Conservation (phyloP, 768 basidiomycete genomes). For the Pluteus cervinus region DNA sequence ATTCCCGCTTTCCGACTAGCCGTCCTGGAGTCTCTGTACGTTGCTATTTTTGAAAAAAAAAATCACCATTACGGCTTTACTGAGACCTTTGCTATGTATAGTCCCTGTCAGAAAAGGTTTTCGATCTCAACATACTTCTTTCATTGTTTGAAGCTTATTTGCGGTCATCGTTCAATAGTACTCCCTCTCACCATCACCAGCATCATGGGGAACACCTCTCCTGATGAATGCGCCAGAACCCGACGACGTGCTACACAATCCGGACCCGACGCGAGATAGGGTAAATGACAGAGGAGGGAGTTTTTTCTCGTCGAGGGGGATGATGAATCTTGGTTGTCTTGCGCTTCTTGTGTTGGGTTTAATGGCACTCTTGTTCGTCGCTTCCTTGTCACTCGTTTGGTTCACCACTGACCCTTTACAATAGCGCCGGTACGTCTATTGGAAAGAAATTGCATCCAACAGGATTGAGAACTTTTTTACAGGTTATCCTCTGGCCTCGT, state of each 20-base stretch:
- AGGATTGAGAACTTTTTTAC: too few species aligned
- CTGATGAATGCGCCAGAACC: conserved; percentile 40
- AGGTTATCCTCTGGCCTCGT: conserved; percentile 39
- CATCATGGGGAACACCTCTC: conserved; percentile 43
- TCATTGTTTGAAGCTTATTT: too few species aligned
- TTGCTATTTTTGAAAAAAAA: too few species aligned
- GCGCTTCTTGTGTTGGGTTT: conserved; percentile 42
- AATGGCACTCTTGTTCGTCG: conserved; percentile 52
- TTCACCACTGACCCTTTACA: conserved; percentile 4
- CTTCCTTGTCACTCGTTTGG: conserved; percentile 1
- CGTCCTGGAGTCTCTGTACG: too few species aligned
- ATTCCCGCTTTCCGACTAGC: too few species aligned
- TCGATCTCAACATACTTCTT: too few species aligned
- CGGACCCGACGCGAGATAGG: conserved; percentile 48
- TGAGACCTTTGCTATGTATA: too few species aligned
- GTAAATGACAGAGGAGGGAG: conserved; percentile 50
- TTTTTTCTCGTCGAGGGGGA: conserved; percentile 55
- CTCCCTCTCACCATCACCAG: conserved; percentile 37
- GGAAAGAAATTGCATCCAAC: not conserved
- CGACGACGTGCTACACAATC: conserved; percentile 62
- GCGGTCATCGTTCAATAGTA: too few species aligned
- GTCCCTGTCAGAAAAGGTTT: too few species aligned
- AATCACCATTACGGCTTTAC: too few species aligned
- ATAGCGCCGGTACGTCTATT: conserved; percentile 31
- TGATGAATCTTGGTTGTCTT: conserved; percentile 65